Evolutionary conservation across 1,284 basidiomycete genomes (phyloP).

Genomic region (Papiliotrema laurentii): DNA sequence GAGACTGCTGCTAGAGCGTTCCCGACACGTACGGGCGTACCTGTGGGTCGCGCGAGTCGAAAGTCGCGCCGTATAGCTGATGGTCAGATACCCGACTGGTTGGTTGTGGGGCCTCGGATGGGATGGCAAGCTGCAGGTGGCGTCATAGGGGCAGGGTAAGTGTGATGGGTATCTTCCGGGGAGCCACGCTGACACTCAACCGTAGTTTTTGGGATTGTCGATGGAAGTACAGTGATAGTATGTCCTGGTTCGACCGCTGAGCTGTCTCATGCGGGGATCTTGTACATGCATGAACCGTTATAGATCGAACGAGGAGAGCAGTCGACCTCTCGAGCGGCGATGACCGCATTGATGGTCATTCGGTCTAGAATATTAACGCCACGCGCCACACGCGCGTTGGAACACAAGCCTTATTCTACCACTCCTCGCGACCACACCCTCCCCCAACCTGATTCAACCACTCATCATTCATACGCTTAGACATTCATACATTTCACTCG

Average conservation of each 20-base stretch:
- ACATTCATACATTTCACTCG: too few relatives aligned
- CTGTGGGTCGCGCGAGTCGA: constrained; percentile 11
- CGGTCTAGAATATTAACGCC: too few relatives aligned
- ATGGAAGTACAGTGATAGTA: constrained; percentile 33
- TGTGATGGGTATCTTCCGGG: not conserved
- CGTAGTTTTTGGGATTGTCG: constrained; percentile 34
- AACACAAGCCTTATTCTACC: too few relatives aligned
- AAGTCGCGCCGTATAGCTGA: not conserved
- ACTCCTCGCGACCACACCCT: too few relatives aligned
- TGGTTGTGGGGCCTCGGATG: constrained; percentile 56
- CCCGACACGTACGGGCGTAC: constrained; percentile 70
- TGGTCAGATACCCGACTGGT: constrained; percentile 62
- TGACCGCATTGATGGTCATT: too few relatives aligned
- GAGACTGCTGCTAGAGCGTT: constrained; percentile 67
- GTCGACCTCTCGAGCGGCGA: too few relatives aligned
- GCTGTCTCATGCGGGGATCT: too few relatives aligned
- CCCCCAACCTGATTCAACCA: too few relatives aligned
- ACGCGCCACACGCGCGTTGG: too few relatives aligned
- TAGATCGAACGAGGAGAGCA: too few relatives aligned
- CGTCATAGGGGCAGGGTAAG: constrained; percentile 56
- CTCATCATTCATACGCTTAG: too few relatives aligned
- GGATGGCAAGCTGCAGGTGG: constrained; percentile 63
- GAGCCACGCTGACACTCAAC: not conserved
- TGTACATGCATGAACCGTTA: too few relatives aligned
- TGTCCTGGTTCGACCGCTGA: constrained; percentile 42